These are phyloP conservation scores for Peribolospora kevripleyi DNA, from an alignment of 768 basidiomycete species.

Conservation along the genomic window DNA sequence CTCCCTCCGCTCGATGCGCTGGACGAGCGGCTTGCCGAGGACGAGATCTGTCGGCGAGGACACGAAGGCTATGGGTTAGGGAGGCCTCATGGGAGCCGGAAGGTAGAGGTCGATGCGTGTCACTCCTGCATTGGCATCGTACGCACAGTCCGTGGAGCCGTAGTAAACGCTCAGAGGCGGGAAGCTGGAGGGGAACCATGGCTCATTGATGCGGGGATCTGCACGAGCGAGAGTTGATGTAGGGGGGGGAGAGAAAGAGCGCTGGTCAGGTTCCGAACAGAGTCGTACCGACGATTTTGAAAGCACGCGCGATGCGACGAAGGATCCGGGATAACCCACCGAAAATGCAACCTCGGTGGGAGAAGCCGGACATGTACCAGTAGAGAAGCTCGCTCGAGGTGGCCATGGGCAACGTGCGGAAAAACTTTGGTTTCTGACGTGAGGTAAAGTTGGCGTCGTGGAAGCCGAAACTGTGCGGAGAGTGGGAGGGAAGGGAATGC, in stretches of 20 bases:
- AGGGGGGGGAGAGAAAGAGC: no score
- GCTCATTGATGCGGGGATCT: neutral
- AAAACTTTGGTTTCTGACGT: conserved; percentile 9
- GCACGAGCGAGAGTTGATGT: no score
- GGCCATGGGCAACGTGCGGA: conserved; percentile 4
- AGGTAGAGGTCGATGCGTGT: no score
- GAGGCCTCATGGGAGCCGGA: no score
- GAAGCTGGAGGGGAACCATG: conserved; percentile 7
- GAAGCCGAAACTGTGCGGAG: neutral
- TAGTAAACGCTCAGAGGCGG: conserved; percentile 8
- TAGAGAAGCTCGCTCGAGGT: conserved; percentile 4
- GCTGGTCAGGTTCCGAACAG: no score
- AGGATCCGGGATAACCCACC: no score
- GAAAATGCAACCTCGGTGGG: no score
- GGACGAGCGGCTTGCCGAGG: conserved; percentile 7
- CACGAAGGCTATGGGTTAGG: no score
- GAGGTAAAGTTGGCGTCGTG: neutral
- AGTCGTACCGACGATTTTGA: no score
- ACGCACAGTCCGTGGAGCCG: conserved; percentile 5
- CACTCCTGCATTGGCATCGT: no score
- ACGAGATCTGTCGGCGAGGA: neutral
- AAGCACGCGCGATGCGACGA: no score
- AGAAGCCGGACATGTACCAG: neutral
- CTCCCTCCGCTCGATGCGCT: conserved; percentile 4
- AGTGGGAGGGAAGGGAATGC: no score